These are phyloP conservation scores for Zoysia pacifica DNA, from an alignment of 176 grass and related monocot species.

Conservation along the genomic window DNA sequence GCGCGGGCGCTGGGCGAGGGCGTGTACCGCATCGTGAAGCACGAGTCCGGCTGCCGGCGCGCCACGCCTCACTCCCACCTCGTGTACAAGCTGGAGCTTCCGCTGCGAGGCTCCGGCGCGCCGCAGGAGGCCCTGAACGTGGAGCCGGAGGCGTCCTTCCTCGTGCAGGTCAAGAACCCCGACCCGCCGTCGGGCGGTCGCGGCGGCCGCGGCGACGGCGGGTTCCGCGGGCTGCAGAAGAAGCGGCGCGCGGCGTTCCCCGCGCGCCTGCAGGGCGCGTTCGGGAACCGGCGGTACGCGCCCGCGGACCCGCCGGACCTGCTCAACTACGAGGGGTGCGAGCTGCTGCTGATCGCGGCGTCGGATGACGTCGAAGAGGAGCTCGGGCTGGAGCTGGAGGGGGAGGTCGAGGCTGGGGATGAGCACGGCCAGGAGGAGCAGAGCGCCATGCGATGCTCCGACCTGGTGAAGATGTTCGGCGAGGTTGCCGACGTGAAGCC, in stretches of 20 bases:
- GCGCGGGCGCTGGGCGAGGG: slow-evolving; percentile 82
- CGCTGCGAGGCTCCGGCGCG: slow-evolving; percentile 20
- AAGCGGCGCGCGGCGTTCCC: slow-evolving; percentile 80
- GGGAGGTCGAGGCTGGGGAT: slow-evolving; percentile 13
- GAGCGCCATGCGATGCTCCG: slow-evolving; percentile 40
- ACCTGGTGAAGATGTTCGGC: slow-evolving; percentile 74
- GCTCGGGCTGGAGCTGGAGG: slow-evolving; percentile 69
- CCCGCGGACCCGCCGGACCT: slow-evolving; percentile 78
- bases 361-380: slow-evolving; percentile 78
- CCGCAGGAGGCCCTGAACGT: slow-evolving; percentile 74
- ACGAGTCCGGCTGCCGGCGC: slow-evolving; percentile 40
- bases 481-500: slow-evolving; percentile 68
- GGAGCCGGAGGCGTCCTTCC: slow-evolving; percentile 77
- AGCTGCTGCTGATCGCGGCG: slow-evolving; percentile 80
- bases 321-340: slow-evolving; percentile 89
- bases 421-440: background rate
- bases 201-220: background rate
- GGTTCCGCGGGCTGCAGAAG: slow-evolving; percentile 59
- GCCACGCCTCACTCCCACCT: slow-evolving; percentile 61
- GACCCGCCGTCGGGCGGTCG: slow-evolving; percentile 23
- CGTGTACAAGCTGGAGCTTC: slow-evolving; percentile 92
- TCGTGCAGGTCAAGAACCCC: slow-evolving; percentile 93
- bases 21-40: slow-evolving; percentile 73
- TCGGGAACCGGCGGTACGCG: slow-evolving; percentile 54
- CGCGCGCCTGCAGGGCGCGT: slow-evolving; percentile 57